phyloP scores from a whole-genome alignment of 2,329 filamentous ascomycete species.

The Colletotrichum sp. region DNA sequence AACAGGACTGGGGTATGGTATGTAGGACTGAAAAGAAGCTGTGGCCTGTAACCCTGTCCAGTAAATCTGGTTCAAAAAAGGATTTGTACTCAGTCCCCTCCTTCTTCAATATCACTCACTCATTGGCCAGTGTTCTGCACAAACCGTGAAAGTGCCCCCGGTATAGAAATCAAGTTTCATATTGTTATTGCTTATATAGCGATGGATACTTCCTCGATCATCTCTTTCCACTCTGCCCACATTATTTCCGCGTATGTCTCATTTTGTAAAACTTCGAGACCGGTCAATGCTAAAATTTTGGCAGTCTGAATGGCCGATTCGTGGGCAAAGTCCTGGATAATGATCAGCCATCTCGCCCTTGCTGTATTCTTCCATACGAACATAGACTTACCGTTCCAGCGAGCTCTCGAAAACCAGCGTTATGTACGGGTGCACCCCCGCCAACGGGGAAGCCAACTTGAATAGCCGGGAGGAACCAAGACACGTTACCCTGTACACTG shows the following conservation, averaged over 20 bases:
- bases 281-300: conserved; percentile 15
- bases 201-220: conserved; percentile 7
- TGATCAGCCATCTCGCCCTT: not conserved
- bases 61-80: too few relatives aligned
- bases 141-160: too few relatives aligned
- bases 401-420: conserved; percentile 14
- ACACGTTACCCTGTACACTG: conserved; percentile 4
- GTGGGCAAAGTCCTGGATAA: conserved; percentile 8
- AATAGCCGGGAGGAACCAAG: conserved; percentile 16
- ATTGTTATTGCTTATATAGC: not conserved
- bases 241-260: conserved; percentile 12
- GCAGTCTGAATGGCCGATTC: conserved; percentile 10
- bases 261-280: conserved; percentile 14
- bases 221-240: conserved; percentile 14
- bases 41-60: too few relatives aligned
- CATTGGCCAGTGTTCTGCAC: too few relatives aligned
- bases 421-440: conserved; percentile 11
- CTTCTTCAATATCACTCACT: too few relatives aligned
- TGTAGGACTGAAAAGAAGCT: too few relatives aligned
- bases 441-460: conserved; percentile 18
- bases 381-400: not conserved
- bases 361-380: not conserved
- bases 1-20: too few relatives aligned
- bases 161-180: too few relatives aligned
- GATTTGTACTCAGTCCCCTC: too few relatives aligned